These are phyloP conservation scores for Hericium rajendrae DNA, from an alignment of 768 basidiomycete species.

Conservation along the genomic window DNA sequence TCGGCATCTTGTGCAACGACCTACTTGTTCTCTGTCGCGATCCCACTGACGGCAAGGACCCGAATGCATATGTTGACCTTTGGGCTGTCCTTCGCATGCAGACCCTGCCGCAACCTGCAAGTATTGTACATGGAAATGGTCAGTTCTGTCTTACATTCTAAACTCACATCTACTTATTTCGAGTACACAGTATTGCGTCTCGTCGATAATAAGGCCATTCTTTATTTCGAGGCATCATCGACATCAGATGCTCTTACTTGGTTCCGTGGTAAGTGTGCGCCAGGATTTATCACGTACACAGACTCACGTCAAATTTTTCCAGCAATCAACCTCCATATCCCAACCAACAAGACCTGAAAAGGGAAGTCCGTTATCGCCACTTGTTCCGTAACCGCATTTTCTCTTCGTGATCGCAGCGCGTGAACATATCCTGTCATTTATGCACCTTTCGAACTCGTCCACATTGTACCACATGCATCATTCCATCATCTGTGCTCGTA, in stretches of 20 bases:
- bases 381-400: constrained; percentile 9
- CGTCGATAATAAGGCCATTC: constrained; percentile 85
- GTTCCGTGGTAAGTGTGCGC: constrained; percentile 63
- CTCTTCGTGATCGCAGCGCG: constrained; percentile 4
- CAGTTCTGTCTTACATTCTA: constrained; percentile 4
- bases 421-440: constrained; percentile 8
- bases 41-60: constrained; percentile 72
- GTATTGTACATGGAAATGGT: constrained; percentile 85
- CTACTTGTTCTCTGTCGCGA: constrained; percentile 87
- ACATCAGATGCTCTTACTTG: constrained; percentile 81
- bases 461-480: constrained; percentile 16
- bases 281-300: not conserved
- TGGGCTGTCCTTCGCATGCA: constrained; percentile 97
- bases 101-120: constrained; percentile 82
- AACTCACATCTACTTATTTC: constrained; percentile 1
- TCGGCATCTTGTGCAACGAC: constrained; percentile 88
- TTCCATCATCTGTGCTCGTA: constrained; percentile 3
- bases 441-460: not conserved
- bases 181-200: constrained; percentile 57
- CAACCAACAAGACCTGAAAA: constrained; percentile 63
- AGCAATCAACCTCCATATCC: constrained; percentile 89
- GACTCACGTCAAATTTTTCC: not conserved
- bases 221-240: constrained; percentile 81
- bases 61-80: constrained; percentile 69
- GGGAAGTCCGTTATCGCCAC: constrained; percentile 12